phyloP scores from a whole-genome alignment of 1,284 basidiomycete species.

The Agaricales sp. region DNA sequence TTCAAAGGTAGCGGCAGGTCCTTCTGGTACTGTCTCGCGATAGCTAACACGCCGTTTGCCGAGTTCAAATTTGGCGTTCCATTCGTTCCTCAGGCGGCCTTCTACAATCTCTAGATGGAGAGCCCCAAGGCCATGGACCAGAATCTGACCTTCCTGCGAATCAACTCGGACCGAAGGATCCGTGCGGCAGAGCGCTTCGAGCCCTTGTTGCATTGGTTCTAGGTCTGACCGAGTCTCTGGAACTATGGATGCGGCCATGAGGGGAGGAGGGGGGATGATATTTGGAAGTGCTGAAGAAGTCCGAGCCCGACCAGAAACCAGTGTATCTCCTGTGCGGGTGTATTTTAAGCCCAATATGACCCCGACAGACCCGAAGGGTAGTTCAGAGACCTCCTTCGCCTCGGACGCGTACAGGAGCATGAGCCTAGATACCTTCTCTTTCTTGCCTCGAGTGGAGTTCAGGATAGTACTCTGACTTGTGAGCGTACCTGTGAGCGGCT shows the following conservation, averaged over 20 bases:
- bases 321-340: conserved; percentile 84
- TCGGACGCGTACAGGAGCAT: conserved; percentile 74
- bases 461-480: conserved; percentile 53
- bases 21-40: conserved; percentile 42
- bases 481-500: conserved; percentile 41
- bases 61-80: conserved; percentile 69
- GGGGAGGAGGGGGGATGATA: conserved; percentile 65
- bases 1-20: conserved; percentile 27
- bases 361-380: conserved; percentile 78
- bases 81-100: conserved; percentile 70
- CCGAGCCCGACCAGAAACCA: conserved; percentile 39
- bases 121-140: conserved; percentile 78
- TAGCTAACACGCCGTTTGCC: conserved; percentile 74
- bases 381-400: conserved; percentile 69
- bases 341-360: conserved; percentile 77
- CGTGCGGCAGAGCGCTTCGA: conserved; percentile 69
- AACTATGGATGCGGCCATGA: conserved; percentile 72
- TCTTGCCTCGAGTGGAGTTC: conserved; percentile 60
- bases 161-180: conserved; percentile 79
- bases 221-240: conserved; percentile 77
- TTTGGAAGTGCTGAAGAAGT: conserved; percentile 39
- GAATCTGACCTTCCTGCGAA: conserved; percentile 69
- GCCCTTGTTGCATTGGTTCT: conserved; percentile 64
- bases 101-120: conserved; percentile 85
- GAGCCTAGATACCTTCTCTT: conserved; percentile 71